Evolutionary conservation across 805 yeast genomes (phyloP).

Genomic region (Nakazawaea pomicola): DNA sequence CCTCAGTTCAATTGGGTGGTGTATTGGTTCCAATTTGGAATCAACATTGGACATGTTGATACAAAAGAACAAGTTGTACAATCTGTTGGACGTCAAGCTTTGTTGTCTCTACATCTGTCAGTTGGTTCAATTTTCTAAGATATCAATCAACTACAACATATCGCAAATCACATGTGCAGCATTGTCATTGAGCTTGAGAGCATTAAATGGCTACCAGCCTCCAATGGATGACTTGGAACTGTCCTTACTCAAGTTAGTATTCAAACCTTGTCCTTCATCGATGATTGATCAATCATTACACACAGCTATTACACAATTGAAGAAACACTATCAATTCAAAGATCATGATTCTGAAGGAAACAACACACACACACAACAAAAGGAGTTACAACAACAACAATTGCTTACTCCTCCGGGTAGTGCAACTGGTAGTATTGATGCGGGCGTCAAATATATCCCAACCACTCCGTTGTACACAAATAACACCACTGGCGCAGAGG

Average conservation of each 20-base stretch:
- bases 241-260: conserved; percentile 16
- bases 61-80: conserved; percentile 15
- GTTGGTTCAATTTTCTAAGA: conserved; percentile 53
- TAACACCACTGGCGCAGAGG: neutral
- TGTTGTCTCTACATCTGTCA: conserved; percentile 60
- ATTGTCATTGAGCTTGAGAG: conserved; percentile 36
- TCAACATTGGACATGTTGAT: conserved; percentile 55
- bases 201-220: conserved; percentile 29
- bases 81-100: conserved; percentile 26
- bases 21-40: conserved; percentile 60
- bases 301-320: conserved; percentile 3
- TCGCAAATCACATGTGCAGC: conserved; percentile 49
- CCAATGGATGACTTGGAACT: conserved; percentile 28
- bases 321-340: conserved; percentile 2
- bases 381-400: conserved; percentile 7
- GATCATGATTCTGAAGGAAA: neutral
- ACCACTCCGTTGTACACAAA: neutral
- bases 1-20: conserved; percentile 60
- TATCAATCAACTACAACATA: conserved; percentile 45
- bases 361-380: neutral
- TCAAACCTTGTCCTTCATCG: conserved; percentile 9
- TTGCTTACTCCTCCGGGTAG: conserved; percentile 13
- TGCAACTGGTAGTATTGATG: conserved; percentile 13
- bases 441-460: conserved; percentile 11
- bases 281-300: conserved; percentile 3